These are phyloP conservation scores for Globisporangium apiculatum DNA, from an alignment of 352 stramenopile genomes.

Conservation along the genomic window DNA sequence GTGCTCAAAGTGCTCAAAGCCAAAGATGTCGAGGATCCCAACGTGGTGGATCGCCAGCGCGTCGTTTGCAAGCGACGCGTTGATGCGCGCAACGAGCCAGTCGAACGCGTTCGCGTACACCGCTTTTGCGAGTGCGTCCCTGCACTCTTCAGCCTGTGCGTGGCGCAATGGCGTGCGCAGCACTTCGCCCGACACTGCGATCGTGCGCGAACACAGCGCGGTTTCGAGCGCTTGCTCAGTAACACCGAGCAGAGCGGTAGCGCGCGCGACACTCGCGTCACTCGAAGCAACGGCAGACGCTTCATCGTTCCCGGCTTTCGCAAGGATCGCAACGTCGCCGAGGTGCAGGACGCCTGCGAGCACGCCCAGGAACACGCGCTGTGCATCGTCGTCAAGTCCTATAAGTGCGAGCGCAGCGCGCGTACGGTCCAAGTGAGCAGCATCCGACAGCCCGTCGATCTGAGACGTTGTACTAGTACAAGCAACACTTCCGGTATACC, in stretches of 20 bases:
- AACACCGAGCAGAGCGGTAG: slow-evolving; percentile 52
- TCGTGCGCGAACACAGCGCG: slow-evolving; percentile 59
- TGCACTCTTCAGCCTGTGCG: slow-evolving; percentile 86
- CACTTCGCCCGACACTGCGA: slow-evolving; percentile 61
- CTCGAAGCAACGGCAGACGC: slow-evolving; percentile 39
- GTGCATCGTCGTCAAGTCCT: slow-evolving; percentile 46
- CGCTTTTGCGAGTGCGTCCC: slow-evolving; percentile 93
- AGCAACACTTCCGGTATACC: slow-evolving; percentile 36
- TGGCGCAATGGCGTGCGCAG: slow-evolving; percentile 70
- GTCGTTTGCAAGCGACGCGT: slow-evolving; percentile 64
- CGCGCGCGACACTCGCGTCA: slow-evolving; percentile 28
- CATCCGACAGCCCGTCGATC: slow-evolving; percentile 72
- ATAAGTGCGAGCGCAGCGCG: slow-evolving; percentile 56
- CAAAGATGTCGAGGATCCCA: slow-evolving; percentile 93
- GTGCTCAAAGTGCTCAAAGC: slow-evolving; percentile 92
- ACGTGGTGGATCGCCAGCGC: slow-evolving; percentile 53
- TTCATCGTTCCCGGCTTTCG: slow-evolving; percentile 65
- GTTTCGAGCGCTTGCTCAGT: slow-evolving; percentile 45
- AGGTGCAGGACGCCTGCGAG: slow-evolving; percentile 93
- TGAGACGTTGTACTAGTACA: slow-evolving; percentile 34
- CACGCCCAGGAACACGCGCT: slow-evolving; percentile 62
- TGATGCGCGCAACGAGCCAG: slow-evolving; percentile 91
- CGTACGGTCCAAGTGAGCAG: slow-evolving; percentile 64
- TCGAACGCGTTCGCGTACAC: slow-evolving; percentile 96
- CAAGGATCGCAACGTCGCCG: slow-evolving; percentile 91